Conservation (phyloP, 257 asterid species). For the Plantago major region DNA sequence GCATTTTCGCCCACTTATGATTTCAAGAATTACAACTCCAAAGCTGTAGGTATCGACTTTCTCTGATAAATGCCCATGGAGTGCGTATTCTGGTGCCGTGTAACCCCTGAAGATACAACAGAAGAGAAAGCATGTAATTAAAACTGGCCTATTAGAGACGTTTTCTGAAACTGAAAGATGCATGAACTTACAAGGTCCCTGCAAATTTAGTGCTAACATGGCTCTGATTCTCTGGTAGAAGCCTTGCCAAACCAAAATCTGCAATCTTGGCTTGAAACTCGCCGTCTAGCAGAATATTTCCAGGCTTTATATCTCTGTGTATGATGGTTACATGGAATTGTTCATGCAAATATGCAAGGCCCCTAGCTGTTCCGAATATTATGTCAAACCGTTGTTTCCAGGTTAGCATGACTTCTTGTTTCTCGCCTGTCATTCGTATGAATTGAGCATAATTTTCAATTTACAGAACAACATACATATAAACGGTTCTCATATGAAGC, state of each 20-base stretch:
- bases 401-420: slow-evolving; percentile 41
- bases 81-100: slow-evolving; percentile 83
- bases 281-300: slow-evolving; percentile 60
- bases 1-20: slow-evolving; percentile 63
- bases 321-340: slow-evolving; percentile 66
- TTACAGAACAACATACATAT: neutral
- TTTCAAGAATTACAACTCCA: slow-evolving; percentile 67
- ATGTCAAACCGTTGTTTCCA: slow-evolving; percentile 80
- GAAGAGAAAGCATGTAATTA: neutral
- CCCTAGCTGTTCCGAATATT: slow-evolving; percentile 71
- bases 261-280: slow-evolving; percentile 68
- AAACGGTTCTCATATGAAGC: neutral
- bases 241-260: slow-evolving; percentile 80
- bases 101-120: slow-evolving; percentile 59
- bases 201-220: slow-evolving; percentile 89
- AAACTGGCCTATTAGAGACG: neutral
- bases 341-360: slow-evolving; percentile 73
- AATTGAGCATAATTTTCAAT: neutral
- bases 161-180: neutral
- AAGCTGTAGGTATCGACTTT: slow-evolving; percentile 80
- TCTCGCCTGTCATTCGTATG: slow-evolving; percentile 40
- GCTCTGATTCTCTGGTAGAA: slow-evolving; percentile 64
- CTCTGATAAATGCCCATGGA: slow-evolving; percentile 79
- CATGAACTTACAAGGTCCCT: slow-evolving; percentile 65
- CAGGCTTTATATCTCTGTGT: slow-evolving; percentile 75